Evolutionary conservation across 1,284 basidiomycete genomes (phyloP), one percentile per base, ranked within the genome.

Genomic region (Fomitopsis schrenkii): DNA sequence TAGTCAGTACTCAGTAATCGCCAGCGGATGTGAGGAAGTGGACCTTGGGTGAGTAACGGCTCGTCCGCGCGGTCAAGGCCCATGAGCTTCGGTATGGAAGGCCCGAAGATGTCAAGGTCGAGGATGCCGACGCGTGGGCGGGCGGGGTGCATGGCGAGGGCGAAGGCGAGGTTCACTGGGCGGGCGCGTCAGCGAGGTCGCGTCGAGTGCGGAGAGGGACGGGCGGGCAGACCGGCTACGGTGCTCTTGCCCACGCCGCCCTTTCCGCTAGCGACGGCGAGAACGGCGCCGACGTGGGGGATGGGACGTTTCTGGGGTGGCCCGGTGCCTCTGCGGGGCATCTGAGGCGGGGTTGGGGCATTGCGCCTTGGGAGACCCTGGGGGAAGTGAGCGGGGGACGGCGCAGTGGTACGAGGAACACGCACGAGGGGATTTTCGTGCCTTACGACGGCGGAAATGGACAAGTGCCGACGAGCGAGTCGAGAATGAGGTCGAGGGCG

Each of bases 171-270:
- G 69, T 97, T 97, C 19, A 90, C 93, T 93, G 70, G 36, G 38
- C 62, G 14, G 22, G 42, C 41, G 48, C 12, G 48, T 50, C 48
- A 50, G 48, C 48, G 33, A 38, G 38, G 33, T n/a, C 12, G 52
- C 35, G 52, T 15, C 35, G 19, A 1, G 48, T 28, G 30, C 22
- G 44, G 48, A 50, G 48, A 42, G 30, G 26, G 6, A 17, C n/a
- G 8, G 42, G 30, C 8, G 52, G 53, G 73, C 79, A 53, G 63
- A 94, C 94, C 91, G 55, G 96, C 92, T 40, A 98, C 81, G 0
- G 96, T 98, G 66, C 93, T 96, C 77, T 99, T 99, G 7, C 97
- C 97, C 1, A 98, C 97, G 1, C 97, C 97, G 40, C 97, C 97
- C 72, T 98, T 98, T 15, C 95, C 97, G 67, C 93, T 95, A 0